phyloP scores from a whole-genome alignment of 2,329 filamentous ascomycete genomes.

The Colletotrichum destructivum region DNA sequence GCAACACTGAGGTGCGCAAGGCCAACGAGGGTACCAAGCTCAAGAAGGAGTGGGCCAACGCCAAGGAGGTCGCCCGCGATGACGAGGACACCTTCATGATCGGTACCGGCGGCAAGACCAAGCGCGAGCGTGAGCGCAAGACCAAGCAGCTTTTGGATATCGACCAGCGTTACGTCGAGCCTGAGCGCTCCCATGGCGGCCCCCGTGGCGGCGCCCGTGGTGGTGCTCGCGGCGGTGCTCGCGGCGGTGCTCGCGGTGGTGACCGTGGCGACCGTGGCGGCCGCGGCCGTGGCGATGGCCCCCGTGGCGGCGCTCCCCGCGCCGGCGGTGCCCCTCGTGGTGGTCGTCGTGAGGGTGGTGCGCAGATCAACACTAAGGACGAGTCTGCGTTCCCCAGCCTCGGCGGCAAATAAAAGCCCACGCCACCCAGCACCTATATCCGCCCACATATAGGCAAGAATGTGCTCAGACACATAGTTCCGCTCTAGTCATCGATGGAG shows the following conservation, averaged over 20 bases:
- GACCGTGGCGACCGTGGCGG: slow-evolving; percentile 56
- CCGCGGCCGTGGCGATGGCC: slow-evolving; percentile 63
- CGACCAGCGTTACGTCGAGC: slow-evolving; percentile 86
- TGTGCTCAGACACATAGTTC: slow-evolving; percentile 41
- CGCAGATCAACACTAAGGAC: slow-evolving; percentile 70
- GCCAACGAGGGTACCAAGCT: slow-evolving; percentile 91
- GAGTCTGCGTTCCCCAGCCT: slow-evolving; percentile 74
- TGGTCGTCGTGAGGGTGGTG: slow-evolving; percentile 62
- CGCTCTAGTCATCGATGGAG: slow-evolving; percentile 40
- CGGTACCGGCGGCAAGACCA: slow-evolving; percentile 80
- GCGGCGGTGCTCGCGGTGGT: slow-evolving; percentile 58
- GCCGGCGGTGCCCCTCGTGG: slow-evolving; percentile 58
- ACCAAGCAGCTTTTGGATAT: slow-evolving; percentile 92
- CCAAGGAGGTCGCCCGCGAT: slow-evolving; percentile 79
- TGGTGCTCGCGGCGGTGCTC: slow-evolving; percentile 57
- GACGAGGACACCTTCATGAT: slow-evolving; percentile 84
- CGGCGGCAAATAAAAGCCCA: slow-evolving; percentile 64
- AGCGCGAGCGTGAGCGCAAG: slow-evolving; percentile 91
- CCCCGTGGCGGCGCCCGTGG: slow-evolving; percentile 59
- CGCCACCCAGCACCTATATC: slow-evolving; percentile 23
- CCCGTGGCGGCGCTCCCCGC: slow-evolving; percentile 61
- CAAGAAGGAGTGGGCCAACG: slow-evolving; percentile 93
- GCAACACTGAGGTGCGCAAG: slow-evolving; percentile 81
- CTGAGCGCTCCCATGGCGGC: slow-evolving; percentile 70
- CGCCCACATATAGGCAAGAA: slow-evolving; percentile 37